Evolutionary conservation across 176 grass and related monocot genomes (phyloP), one percentile per base, ranked within the genome.

Genomic region (Typha latifolia): DNA sequence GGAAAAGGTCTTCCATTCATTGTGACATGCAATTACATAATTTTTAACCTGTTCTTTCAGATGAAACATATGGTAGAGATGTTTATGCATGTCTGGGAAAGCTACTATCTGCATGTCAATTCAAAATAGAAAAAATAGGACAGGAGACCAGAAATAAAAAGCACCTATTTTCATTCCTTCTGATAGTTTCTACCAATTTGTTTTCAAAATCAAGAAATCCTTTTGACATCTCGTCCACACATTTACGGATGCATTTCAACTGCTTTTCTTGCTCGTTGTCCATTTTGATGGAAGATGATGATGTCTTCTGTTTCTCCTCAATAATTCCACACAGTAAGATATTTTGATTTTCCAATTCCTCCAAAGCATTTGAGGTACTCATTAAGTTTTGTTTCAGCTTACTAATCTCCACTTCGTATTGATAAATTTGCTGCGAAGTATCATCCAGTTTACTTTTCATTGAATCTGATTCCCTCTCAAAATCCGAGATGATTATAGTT

Each of bases 391-490:
- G 53, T 20, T 79, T 87, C 48, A 87, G 34, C 18, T 79, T 66
- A 23, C 76, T 12, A 29, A 89, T 79, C 70, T 91, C 77, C 20
- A 69, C 22, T 75, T 96, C 80, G 68, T 82, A 84, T 13, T 49
- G 22, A 73, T 70, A 51, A 67, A 84, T 84, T 64, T 84, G 53
- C 62, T 80, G 78, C 20, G 82, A 47, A 13, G 94, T 80, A 56
- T 89, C 85, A 32, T 87, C 66, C 47, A 97, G 68, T 70, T 51
- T 82, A 72, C 27, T 78, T 63, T 84, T 84, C 65, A 79, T 84
- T 34, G 79, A 86, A 55, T 67, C 69, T 13, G 77, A 76, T 73
- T 97, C 93, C 11, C 66, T 64, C 66, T 73, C 82, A 51, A 69
- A 80, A 67, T 90, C 91, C 12, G 72, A 85, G 61, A 82, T 85